Evolutionary conservation across 2,329 filamentous ascomycete species (phyloP).

Genomic region (Byssothecium circinans): DNA sequence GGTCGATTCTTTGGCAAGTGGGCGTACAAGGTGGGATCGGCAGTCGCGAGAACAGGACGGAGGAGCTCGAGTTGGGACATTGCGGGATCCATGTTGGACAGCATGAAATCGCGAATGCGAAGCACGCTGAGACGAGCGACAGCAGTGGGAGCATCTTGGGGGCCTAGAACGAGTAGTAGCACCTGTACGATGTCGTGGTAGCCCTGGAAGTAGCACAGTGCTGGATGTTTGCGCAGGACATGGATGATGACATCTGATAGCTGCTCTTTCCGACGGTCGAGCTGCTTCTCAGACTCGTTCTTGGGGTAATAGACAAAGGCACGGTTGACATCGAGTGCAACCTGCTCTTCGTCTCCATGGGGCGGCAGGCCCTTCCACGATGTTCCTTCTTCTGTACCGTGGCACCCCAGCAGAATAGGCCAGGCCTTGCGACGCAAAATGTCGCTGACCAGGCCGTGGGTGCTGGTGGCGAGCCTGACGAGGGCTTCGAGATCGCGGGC

Average conservation of each 20-base stretch:
- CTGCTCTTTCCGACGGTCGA: constrained; percentile 71
- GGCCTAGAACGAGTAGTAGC: constrained; percentile 79
- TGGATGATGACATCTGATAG: constrained; percentile 79
- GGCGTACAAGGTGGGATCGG: constrained; percentile 69
- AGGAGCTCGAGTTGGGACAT: constrained; percentile 84
- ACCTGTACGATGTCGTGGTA: constrained; percentile 99
- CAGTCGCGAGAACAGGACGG: constrained; percentile 73
- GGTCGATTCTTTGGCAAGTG: constrained; percentile 81
- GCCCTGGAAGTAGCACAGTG: constrained; percentile 94
- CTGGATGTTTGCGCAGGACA: constrained; percentile 77
- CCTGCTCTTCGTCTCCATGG: constrained; percentile 90
- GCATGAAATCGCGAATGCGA: constrained; percentile 96
- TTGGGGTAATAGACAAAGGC: constrained; percentile 96
- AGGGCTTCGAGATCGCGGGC: constrained; percentile 45
- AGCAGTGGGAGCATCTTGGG: constrained; percentile 60
- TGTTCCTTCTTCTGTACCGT: constrained; percentile 5
- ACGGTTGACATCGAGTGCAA: constrained; percentile 86
- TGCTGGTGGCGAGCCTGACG: constrained; percentile 46
- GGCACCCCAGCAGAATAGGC: constrained; percentile 59
- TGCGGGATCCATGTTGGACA: constrained; percentile 80
- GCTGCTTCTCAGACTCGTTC: constrained; percentile 66
- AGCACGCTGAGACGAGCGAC: constrained; percentile 83
- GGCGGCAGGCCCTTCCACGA: constrained; percentile 65
- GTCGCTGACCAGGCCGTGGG: constrained; percentile 52
- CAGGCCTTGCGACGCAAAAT: constrained; percentile 72